phyloP scores from a whole-genome alignment of 257 asterid genomes.

The Prunella vulgaris region DNA sequence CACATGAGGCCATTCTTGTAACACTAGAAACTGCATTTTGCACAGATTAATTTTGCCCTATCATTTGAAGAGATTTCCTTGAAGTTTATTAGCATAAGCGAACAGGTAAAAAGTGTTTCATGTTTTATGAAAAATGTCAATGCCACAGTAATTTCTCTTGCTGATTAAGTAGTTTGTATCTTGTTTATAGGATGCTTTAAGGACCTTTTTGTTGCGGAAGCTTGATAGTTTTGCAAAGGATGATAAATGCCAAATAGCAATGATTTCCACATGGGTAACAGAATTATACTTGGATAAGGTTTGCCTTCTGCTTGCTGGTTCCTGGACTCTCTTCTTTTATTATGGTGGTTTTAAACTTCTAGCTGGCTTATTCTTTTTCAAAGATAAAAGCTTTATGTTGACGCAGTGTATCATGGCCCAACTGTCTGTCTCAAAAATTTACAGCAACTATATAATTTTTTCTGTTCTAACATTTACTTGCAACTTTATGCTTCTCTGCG shows the following conservation, averaged over 20 bases:
- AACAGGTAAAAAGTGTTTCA: conserved; percentile 62
- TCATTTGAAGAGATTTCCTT: conserved; percentile 93
- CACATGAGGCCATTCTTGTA: conserved; percentile 18
- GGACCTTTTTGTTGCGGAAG: conserved; percentile 89
- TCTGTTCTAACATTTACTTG: conserved; percentile 1
- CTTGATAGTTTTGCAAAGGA: conserved; percentile 86
- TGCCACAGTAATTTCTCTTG: conserved; percentile 5
- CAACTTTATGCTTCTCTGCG: neutral
- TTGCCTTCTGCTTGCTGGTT: conserved; percentile 20
- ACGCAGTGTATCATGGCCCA: neutral
- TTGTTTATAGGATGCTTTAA: conserved; percentile 82
- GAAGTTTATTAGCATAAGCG: conserved; percentile 93
- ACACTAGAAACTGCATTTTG: conserved; percentile 34
- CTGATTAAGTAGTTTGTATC: conserved; percentile 26
- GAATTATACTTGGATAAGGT: conserved; percentile 96
- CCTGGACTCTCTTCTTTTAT: conserved; percentile 8
- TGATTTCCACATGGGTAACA: conserved; percentile 97
- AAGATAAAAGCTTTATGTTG: neutral
- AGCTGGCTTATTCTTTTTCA: neutral
- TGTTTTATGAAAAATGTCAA: conserved; percentile 10
- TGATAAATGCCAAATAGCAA: conserved; percentile 95
- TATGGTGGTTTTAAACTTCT: conserved; percentile 3
- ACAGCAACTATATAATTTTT: neutral
- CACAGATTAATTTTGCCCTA: conserved; percentile 89
- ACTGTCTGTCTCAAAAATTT: neutral